Evolutionary conservation across 331 rosid species (phyloP).

Genomic region (Acacia concinna): DNA sequence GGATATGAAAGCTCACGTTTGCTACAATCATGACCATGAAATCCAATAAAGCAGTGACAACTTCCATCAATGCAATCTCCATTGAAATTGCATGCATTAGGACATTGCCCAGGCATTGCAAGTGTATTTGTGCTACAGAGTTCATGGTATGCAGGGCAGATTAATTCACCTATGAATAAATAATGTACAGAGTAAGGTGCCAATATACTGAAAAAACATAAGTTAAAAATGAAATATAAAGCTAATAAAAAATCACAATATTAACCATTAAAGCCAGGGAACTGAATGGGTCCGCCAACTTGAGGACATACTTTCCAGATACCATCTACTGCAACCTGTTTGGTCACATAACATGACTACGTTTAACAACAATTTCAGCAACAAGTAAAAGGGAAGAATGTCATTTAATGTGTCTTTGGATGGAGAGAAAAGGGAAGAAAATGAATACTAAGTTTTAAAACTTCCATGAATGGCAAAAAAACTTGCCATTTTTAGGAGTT

Average conservation of each 20-base stretch:
- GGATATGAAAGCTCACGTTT: conserved; percentile 59
- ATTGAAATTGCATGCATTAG: conserved; percentile 74
- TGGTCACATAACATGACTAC: conserved; percentile 26
- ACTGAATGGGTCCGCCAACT: conserved; percentile 84
- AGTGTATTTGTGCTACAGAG: conserved; percentile 62
- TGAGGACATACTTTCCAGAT: conserved; percentile 82
- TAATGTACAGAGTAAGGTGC: conserved; percentile 13
- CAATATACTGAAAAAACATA: conserved; percentile 11
- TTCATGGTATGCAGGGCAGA: conserved; percentile 90
- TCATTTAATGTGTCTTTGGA: no score
- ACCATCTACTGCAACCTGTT: conserved; percentile 93
- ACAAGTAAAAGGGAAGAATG: neutral
- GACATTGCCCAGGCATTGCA: conserved; percentile 68
- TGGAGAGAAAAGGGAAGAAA: no score
- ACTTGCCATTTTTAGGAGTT: no score
- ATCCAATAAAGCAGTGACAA: conserved; percentile 83
- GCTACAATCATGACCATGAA: conserved; percentile 77
- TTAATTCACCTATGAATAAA: conserved; percentile 63
- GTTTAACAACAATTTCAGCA: conserved; percentile 15
- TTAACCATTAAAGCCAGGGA: conserved; percentile 82
- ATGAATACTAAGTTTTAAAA: no score
- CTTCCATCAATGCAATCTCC: conserved; percentile 92
- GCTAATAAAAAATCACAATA: neutral
- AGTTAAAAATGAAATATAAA: neutral
- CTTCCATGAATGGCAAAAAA: no score